These are phyloP conservation scores for Ceratobasidium sp. DNA, from an alignment of 1,284 basidiomycete genomes.

Conservation along the genomic window DNA sequence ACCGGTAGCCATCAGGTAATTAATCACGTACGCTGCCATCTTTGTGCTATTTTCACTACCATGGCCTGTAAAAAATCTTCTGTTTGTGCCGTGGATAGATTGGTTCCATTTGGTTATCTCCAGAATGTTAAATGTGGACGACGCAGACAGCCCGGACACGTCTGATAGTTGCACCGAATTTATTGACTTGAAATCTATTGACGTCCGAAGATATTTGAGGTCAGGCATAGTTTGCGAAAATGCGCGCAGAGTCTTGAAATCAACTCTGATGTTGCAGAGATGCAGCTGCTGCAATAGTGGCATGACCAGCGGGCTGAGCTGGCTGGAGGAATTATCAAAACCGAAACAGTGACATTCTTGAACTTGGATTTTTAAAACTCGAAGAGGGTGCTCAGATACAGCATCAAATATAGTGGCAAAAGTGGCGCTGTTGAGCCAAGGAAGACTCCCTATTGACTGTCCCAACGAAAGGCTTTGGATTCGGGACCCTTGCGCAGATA, in stretches of 20 bases:
- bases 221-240: background rate
- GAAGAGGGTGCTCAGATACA: no score
- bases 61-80: background rate
- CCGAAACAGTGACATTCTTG: no score
- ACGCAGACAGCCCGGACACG: background rate
- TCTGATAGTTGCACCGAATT: background rate
- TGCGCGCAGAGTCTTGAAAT: background rate
- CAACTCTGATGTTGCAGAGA: background rate
- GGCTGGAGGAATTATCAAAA: background rate
- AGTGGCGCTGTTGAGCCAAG: no score
- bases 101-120: background rate
- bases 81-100: background rate
- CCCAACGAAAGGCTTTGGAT: no score
- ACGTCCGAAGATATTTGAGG: background rate
- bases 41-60: background rate
- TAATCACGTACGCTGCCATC: background rate
- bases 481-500: no score
- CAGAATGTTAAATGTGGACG: background rate
- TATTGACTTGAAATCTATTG: background rate
- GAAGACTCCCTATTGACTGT: no score
- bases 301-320: background rate
- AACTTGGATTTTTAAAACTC: no score
- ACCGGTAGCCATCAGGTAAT: background rate
- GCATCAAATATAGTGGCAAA: no score
- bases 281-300: background rate